phyloP scores from a whole-genome alignment of 768 basidiomycete species.

The Suillus spraguei region DNA sequence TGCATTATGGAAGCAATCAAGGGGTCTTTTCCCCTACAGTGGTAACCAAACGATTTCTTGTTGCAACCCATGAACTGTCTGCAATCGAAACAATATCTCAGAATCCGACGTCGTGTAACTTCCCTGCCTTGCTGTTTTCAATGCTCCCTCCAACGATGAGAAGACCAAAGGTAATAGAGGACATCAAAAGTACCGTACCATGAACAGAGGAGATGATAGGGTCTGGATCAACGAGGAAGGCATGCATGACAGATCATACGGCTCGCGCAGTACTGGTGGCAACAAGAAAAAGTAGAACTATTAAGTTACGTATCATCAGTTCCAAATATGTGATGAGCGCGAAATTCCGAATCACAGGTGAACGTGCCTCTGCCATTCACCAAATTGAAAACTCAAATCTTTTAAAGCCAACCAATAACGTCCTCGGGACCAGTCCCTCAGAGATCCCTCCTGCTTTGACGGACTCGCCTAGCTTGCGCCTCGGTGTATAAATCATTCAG shows the following conservation, averaged over 20 bases:
- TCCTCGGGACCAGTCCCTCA: not conserved
- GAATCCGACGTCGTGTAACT: not conserved
- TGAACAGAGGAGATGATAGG: not conserved
- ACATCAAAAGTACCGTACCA: not conserved
- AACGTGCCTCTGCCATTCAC: not conserved
- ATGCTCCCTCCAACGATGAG: not conserved
- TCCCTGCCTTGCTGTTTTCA: not conserved
- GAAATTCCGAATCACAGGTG: not conserved
- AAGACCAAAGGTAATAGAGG: not conserved
- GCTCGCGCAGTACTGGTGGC: not conserved
- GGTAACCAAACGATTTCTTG: not conserved
- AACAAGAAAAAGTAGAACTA: not conserved
- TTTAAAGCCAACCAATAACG: not conserved
- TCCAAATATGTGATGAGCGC: not conserved
- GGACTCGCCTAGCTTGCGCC: slow-evolving; percentile 13
- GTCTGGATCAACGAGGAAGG: not conserved
- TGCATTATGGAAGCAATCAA: not conserved
- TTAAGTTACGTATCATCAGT: not conserved
- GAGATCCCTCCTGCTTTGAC: not conserved
- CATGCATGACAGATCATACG: not conserved
- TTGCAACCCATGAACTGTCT: not conserved
- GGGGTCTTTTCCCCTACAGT: not conserved
- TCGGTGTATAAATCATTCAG: slow-evolving; percentile 16
- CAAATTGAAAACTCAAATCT: not conserved
- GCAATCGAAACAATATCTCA: not conserved